Conservation (phyloP, 441 rosid genomes). For the Breynia disticha region DNA sequence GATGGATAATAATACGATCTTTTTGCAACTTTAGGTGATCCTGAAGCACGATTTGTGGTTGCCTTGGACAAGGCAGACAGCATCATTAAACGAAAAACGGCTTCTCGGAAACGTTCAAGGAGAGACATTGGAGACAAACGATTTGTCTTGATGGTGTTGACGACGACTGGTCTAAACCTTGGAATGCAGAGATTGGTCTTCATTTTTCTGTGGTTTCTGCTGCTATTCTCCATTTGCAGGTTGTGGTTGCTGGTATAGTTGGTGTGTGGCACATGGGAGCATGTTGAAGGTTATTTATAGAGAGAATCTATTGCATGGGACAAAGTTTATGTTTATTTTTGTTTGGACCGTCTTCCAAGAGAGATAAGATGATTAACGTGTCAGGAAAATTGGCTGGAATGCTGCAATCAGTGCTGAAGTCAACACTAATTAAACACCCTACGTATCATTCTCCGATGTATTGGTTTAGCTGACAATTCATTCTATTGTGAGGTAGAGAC, state of each 20-base stretch:
- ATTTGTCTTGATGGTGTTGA: constrained; percentile 17
- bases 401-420: not conserved
- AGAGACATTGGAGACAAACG: constrained; percentile 41
- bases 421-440: not conserved
- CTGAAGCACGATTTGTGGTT: constrained; percentile 3
- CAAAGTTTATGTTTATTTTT: not conserved
- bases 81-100: constrained; percentile 62
- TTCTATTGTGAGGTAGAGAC: too few relatives aligned
- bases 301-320: not conserved
- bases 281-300: not conserved
- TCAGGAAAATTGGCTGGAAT: not conserved
- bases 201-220: constrained; percentile 23
- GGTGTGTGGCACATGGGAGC: not conserved
- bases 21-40: constrained; percentile 2
- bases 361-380: not conserved
- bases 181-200: constrained; percentile 48
- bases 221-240: constrained; percentile 20
- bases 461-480: too few relatives aligned
- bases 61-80: constrained; percentile 46
- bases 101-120: constrained; percentile 55
- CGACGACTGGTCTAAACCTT: constrained; percentile 18
- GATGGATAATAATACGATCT: constrained; percentile 6
- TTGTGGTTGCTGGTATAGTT: not conserved
- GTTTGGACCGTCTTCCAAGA: not conserved
- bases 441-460: not conserved